Conservation (phyloP, 352 stramenopile species). For the Phytophthora nicotianae region DNA sequence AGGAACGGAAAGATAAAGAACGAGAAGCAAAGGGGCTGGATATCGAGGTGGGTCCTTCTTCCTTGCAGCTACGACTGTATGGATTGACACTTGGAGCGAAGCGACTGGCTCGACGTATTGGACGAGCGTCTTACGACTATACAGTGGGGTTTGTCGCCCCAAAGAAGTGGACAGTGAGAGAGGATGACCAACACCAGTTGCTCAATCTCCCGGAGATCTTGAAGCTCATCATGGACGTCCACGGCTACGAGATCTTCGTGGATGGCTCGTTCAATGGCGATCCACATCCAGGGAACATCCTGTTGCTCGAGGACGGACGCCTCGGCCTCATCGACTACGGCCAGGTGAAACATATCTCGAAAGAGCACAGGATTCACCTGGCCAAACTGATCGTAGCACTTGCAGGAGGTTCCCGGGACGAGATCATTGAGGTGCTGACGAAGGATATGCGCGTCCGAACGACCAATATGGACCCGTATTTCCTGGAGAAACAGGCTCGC, state of each 20-base stretch:
- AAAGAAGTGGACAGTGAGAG: slow-evolving; percentile 38
- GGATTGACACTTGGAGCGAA: slow-evolving; percentile 49
- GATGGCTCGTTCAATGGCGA: slow-evolving; percentile 93
- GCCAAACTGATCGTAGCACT: slow-evolving; percentile 88
- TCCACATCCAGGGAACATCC: slow-evolving; percentile 91
- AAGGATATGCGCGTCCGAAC: slow-evolving; percentile 81
- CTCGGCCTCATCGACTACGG: slow-evolving; percentile 93
- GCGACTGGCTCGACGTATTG: slow-evolving; percentile 41
- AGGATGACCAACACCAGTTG: slow-evolving; percentile 56
- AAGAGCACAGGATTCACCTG: slow-evolving; percentile 67
- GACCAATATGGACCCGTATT: slow-evolving; percentile 81
- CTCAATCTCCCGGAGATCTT: slow-evolving; percentile 86
- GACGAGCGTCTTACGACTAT: slow-evolving; percentile 77
- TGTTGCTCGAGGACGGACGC: slow-evolving; percentile 89
- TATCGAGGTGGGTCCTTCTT: slow-evolving; percentile 74
- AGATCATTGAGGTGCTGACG: slow-evolving; percentile 78
- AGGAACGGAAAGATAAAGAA: slow-evolving; percentile 74
- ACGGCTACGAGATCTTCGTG: slow-evolving; percentile 93
- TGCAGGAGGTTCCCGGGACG: slow-evolving; percentile 67
- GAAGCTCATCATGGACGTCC: slow-evolving; percentile 88
- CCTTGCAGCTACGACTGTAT: slow-evolving; percentile 64
- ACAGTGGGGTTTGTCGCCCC: slow-evolving; percentile 82
- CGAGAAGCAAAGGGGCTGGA: slow-evolving; percentile 64
- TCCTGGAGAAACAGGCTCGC: slow-evolving; percentile 81
- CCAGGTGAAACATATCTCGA: slow-evolving; percentile 88